A percentile compares a stretch with the other conserved stretches of the same genome.
phyloP scores from a whole-genome alignment of 2,329 filamentous ascomycete genomes.

The Aspergillus spinulosporus region DNA sequence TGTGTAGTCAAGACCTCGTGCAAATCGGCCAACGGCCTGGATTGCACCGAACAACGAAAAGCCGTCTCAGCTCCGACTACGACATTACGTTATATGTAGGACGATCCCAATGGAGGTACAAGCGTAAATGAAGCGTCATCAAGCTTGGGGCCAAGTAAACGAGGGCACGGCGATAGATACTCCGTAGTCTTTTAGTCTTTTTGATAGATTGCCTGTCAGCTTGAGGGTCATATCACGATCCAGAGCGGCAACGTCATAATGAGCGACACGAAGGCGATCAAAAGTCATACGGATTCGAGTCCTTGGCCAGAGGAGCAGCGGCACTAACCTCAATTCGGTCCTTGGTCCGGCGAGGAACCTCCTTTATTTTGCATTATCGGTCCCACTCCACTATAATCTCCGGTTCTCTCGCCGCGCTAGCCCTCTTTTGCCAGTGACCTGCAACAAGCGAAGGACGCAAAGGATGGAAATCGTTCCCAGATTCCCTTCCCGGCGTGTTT shows the following conservation, averaged over 20 bases:
- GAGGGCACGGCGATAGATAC: neutral
- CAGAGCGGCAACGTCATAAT: constrained; percentile 3
- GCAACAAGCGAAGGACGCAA: constrained; percentile 21
- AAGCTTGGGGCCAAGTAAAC: neutral
- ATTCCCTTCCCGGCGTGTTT: constrained; percentile 22
- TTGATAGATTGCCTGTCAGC: neutral
- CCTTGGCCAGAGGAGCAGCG: constrained; percentile 9
- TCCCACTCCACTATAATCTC: constrained; percentile 29
- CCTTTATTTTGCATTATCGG: constrained; percentile 15
- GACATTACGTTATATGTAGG: neutral
- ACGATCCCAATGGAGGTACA: constrained; percentile 22
- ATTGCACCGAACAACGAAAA: neutral
- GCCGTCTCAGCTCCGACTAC: constrained; percentile 9
- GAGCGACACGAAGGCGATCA: neutral
- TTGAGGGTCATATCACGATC: neutral
- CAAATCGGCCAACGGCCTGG: constrained; percentile 9
- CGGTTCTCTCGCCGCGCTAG: constrained; percentile 23
- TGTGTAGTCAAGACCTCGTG: constrained; percentile 5
- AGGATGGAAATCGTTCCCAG: constrained; percentile 22
- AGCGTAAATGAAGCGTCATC: constrained; percentile 11
- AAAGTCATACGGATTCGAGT: constrained; percentile 8
- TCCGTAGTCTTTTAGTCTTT: neutral
- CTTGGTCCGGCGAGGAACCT: constrained; percentile 13
- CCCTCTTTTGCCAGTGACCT: constrained; percentile 19
- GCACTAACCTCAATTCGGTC: constrained; percentile 10